Percentiles rank a stretch among this genome's conserved stretches.
These are phyloP conservation scores for Dipteronia sinensis DNA, from an alignment of 345 rosid genomes.

Conservation along the genomic window DNA sequence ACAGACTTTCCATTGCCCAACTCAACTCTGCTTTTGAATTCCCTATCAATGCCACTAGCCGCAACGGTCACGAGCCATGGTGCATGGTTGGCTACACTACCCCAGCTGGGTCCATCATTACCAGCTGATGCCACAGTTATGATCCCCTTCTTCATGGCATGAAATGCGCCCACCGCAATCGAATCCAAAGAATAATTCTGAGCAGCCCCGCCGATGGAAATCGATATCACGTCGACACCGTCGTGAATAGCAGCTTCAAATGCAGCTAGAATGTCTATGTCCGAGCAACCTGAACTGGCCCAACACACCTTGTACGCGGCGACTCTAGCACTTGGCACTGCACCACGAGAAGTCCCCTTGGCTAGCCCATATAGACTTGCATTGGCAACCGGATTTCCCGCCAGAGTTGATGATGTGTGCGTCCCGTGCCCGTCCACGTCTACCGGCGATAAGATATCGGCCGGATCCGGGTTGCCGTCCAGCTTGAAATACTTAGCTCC, in stretches of 20 bases:
- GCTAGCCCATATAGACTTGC: constrained; percentile 77
- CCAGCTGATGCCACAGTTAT: constrained; percentile 81
- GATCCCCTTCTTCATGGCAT: constrained; percentile 83
- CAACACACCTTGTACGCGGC: constrained; percentile 91
- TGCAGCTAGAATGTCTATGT: constrained; percentile 84
- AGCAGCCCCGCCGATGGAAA: constrained; percentile 66
- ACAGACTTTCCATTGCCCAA: constrained; percentile 63
- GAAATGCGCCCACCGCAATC: constrained; percentile 74
- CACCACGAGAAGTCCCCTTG: constrained; percentile 74
- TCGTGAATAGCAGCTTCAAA: constrained; percentile 78
- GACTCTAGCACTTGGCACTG: constrained; percentile 74
- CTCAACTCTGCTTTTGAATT: constrained; percentile 61
- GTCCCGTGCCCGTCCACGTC: constrained; percentile 89
- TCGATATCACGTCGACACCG: constrained; percentile 78
- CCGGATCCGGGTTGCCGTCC: constrained; percentile 50
- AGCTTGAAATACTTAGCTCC: constrained; percentile 88
- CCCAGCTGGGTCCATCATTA: constrained; percentile 64
- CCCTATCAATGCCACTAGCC: constrained; percentile 78
- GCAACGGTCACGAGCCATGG: constrained; percentile 94
- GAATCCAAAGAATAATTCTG: constrained; percentile 47
- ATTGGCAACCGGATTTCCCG: constrained; percentile 50
- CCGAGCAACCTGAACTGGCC: constrained; percentile 70
- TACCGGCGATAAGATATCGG: constrained; percentile 65
- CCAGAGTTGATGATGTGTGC: constrained; percentile 81
- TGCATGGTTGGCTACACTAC: constrained; percentile 61